phyloP scores from a whole-genome alignment of 352 stramenopile species.

The Phytophthora citrophthora region DNA sequence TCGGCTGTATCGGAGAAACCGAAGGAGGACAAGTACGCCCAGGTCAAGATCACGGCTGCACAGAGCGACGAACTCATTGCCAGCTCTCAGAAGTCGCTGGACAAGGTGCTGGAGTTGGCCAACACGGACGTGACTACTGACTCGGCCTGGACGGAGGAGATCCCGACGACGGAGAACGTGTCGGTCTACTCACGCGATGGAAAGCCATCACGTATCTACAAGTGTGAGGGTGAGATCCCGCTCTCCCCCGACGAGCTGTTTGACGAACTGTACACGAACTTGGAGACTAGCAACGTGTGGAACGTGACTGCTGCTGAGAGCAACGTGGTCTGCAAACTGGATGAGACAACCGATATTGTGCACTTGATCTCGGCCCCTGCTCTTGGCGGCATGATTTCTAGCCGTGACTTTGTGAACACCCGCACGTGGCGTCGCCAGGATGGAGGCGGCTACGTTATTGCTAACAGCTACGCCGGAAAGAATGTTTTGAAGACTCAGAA shows the following conservation, averaged over 20 bases:
- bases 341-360: constrained; percentile 75
- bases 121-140: constrained; percentile 45
- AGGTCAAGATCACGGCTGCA: constrained; percentile 49
- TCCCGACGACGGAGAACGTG: constrained; percentile 66
- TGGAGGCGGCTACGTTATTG: constrained; percentile 72
- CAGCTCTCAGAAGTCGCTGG: constrained; percentile 50
- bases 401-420: constrained; percentile 84
- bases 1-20: constrained; percentile 5
- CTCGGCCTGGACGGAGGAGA: constrained; percentile 70
- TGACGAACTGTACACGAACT: constrained; percentile 77
- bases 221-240: constrained; percentile 72
- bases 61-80: constrained; percentile 59
- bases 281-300: constrained; percentile 76
- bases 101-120: constrained; percentile 64
- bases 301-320: constrained; percentile 83
- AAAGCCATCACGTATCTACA: constrained; percentile 79
- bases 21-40: constrained; percentile 40
- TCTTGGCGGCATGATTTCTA: constrained; percentile 78
- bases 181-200: constrained; percentile 71
- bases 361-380: constrained; percentile 72
- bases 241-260: constrained; percentile 81
- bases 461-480: constrained; percentile 70
- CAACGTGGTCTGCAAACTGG: constrained; percentile 72
- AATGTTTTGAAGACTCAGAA: constrained; percentile 73
- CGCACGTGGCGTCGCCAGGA: constrained; percentile 76